Evolutionary conservation across 2,329 filamentous ascomycete species (phyloP).

Genomic region (Diplodia seriata): DNA sequence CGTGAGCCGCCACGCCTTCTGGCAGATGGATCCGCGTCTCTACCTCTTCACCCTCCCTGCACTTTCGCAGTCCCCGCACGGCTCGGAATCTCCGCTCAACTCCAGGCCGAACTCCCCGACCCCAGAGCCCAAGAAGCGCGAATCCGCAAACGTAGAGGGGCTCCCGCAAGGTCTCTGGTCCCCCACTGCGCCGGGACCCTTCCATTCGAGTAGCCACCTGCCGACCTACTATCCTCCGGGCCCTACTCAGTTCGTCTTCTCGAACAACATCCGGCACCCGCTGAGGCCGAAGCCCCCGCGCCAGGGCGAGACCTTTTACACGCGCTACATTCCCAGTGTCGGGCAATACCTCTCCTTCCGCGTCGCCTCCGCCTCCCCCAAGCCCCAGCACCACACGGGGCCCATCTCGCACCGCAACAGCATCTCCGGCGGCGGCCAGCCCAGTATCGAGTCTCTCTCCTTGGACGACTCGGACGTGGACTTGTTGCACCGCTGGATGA

Average conservation of each 20-base stretch:
- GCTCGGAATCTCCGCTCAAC: slow-evolving; percentile 57
- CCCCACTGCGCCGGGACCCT: slow-evolving; percentile 66
- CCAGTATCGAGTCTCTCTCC: slow-evolving; percentile 43
- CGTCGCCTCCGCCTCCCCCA: slow-evolving; percentile 73
- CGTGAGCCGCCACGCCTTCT: slow-evolving; percentile 80
- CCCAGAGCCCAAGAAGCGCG: slow-evolving; percentile 33
- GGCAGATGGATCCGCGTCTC: slow-evolving; percentile 86
- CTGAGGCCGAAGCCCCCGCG: slow-evolving; percentile 85
- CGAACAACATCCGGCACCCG: slow-evolving; percentile 81
- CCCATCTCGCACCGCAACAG: slow-evolving; percentile 52
- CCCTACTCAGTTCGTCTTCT: slow-evolving; percentile 80
- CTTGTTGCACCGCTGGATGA: slow-evolving; percentile 86
- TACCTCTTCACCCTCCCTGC: slow-evolving; percentile 87
- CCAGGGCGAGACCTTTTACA: slow-evolving; percentile 91
- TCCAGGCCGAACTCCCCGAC: slow-evolving; percentile 60
- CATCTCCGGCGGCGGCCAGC: slow-evolving; percentile 57
- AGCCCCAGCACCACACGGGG: slow-evolving; percentile 69
- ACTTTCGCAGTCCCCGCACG: slow-evolving; percentile 56
- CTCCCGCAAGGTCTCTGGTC: slow-evolving; percentile 47
- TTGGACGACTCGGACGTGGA: slow-evolving; percentile 63
- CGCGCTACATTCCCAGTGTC: slow-evolving; percentile 81
- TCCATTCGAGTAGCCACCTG: slow-evolving; percentile 81
- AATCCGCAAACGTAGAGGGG: slow-evolving; percentile 41
- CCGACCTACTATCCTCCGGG: slow-evolving; percentile 90
- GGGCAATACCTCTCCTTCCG: slow-evolving; percentile 89